Base-by-base conservation (phyloP, 23 red algal genomes). In the Chondrus crispus region DNA sequence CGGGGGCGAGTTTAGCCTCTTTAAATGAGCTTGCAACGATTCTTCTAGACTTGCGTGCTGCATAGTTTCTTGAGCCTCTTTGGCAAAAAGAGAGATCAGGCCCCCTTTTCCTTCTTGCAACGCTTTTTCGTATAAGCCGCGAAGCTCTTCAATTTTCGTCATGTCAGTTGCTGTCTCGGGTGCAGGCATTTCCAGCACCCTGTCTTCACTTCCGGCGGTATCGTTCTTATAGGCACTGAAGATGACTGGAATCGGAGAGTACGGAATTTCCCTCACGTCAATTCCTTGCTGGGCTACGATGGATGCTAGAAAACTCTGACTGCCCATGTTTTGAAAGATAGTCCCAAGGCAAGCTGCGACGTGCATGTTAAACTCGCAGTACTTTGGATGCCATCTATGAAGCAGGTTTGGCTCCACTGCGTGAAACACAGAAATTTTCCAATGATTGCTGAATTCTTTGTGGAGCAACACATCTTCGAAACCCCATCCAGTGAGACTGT, bases 371-470 rank as follows among this genome's bases (percentile, higher is more conserved):
- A 68, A 69, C 10, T 80, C 74, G 55, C 87, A 91, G 42, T 69
- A 71, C 38, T 91, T 91, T 5, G 87, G 70, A 71, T 91, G 87
- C 87, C 87, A 91, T 13, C 46, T 55, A 44, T 91, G 87, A 9
- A 91, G 51, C 38, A 91, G 74, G 36, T 82, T 82, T 29, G 87
- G 87, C 36, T 91, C 87, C 13, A 82, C 48, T 14, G 87, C 87
- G 54, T 86, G 82, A 28, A 86, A 63, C 30, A 86, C 46, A 19
- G 82, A 71, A 30, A 86, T 86, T 72, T 72, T 55, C 82, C 54
- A 62, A 28, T 86, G 82, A 5, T 82, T 82, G 42, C 37, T 70
- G 16, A 91, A 82, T 24, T 82, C 74, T 52, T 91, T 33, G 57
- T 91, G 77, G 18, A 91, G 73, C 19, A 68, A 22, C 18, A 91